phyloP scores from a whole-genome alignment of 169 alveolate genomes.

The Plasmodium sp. region DNA sequence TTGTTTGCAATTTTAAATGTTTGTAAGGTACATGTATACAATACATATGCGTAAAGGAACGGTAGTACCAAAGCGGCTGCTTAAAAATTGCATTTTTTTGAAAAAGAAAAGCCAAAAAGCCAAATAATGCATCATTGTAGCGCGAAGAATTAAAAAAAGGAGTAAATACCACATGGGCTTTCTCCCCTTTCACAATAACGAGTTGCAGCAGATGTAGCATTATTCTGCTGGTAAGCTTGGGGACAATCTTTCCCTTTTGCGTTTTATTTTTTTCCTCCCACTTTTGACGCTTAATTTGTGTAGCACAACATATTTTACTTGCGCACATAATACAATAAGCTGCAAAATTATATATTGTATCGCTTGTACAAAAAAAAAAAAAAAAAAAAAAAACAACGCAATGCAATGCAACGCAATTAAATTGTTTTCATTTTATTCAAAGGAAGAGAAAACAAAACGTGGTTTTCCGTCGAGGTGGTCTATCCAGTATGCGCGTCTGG shows the following conservation, averaged over 20 bases:
- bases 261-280: neutral
- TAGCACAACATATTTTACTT: neutral
- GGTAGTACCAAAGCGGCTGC: neutral
- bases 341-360: neutral
- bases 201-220: neutral
- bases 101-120: neutral
- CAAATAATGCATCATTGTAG: neutral
- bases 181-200: neutral
- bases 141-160: neutral
- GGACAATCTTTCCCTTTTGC: neutral
- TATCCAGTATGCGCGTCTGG: neutral
- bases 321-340: neutral
- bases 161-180: neutral
- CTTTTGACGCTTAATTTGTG: neutral
- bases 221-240: neutral
- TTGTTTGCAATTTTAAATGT: neutral
- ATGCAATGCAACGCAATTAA: neutral
- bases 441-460: neutral
- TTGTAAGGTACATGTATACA: neutral
- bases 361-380: neutral
- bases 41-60: neutral
- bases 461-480: neutral
- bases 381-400: neutral
- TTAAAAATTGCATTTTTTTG: neutral
- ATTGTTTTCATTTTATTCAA: neutral